A percentile compares a stretch with the other conserved stretches of the same genome.
Evolutionary conservation across 441 rosid genomes (phyloP).

Genomic region (Mallotus repandus): DNA sequence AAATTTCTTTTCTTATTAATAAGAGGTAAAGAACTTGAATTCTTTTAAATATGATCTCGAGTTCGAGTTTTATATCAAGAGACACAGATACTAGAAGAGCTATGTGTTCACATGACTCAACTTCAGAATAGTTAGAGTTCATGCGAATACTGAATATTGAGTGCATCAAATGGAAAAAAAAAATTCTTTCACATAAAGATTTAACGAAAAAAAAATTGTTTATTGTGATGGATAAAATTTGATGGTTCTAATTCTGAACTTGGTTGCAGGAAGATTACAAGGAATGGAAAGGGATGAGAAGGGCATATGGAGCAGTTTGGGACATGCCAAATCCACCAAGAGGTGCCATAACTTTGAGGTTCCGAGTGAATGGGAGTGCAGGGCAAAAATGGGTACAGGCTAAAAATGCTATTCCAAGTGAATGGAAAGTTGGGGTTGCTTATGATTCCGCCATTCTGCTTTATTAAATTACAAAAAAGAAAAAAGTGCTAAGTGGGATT

Average conservation of each 20-base stretch:
- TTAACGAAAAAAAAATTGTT: too few relatives aligned
- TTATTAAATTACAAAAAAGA: background rate
- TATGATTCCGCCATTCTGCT: conserved; percentile 62
- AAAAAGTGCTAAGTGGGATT: background rate
- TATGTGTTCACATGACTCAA: too few relatives aligned
- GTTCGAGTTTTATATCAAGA: too few relatives aligned
- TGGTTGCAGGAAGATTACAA: conserved; percentile 50
- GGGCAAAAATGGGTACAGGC: conserved; percentile 58
- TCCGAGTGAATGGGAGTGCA: conserved; percentile 46
- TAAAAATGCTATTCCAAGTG: conserved; percentile 44
- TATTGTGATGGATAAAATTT: background rate
- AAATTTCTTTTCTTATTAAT: background rate
- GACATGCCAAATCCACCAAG: conserved; percentile 63
- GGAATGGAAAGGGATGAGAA: conserved; percentile 72
- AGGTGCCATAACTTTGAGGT: conserved; percentile 50
- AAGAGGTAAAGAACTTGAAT: too few relatives aligned
- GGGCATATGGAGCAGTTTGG: conserved; percentile 64
- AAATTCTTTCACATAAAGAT: too few relatives aligned
- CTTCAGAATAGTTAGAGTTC: too few relatives aligned
- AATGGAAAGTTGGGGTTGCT: conserved; percentile 65
- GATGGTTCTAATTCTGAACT: background rate
- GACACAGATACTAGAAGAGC: too few relatives aligned
- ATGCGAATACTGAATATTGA: too few relatives aligned
- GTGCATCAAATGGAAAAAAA: too few relatives aligned
- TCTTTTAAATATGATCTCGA: too few relatives aligned